Percentiles rank a stretch among this genome's conserved stretches.
phyloP scores from a whole-genome alignment of 805 yeast species.

The Yamadazyma philogaea region DNA sequence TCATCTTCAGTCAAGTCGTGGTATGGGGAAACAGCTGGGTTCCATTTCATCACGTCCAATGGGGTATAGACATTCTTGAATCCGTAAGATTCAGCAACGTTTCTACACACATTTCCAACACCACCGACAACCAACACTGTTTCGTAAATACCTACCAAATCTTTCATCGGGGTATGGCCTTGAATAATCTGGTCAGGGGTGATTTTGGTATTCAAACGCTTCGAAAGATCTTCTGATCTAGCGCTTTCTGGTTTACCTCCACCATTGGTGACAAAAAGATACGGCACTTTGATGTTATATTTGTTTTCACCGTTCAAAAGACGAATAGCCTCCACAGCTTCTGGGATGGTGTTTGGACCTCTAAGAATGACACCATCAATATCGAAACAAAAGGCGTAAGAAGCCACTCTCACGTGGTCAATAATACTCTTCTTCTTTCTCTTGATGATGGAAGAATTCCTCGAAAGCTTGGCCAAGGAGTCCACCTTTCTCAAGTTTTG shows the following conservation, averaged over 20 bases:
- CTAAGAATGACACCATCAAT: conserved; percentile 87
- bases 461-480: conserved; percentile 42
- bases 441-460: conserved; percentile 45
- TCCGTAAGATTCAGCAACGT: conserved; percentile 81
- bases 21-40: conserved; percentile 72
- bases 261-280: conserved; percentile 85
- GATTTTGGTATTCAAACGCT: conserved; percentile 57
- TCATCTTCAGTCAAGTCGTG: conserved; percentile 77
- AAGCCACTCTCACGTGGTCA: conserved; percentile 71
- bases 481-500: conserved; percentile 42
- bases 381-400: conserved; percentile 88
- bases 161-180: conserved; percentile 93
- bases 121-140: conserved; percentile 89
- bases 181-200: conserved; percentile 81
- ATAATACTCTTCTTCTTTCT: conserved; percentile 51
- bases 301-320: conserved; percentile 74
- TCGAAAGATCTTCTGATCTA: conserved; percentile 68
- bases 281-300: conserved; percentile 76
- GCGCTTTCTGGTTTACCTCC: conserved; percentile 82
- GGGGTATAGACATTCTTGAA: conserved; percentile 81
- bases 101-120: conserved; percentile 76
- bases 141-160: conserved; percentile 61
- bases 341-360: conserved; percentile 81
- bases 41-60: conserved; percentile 78
- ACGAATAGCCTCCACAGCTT: conserved; percentile 69